Percentiles rank a stretch among this genome's conserved stretches.
phyloP scores from a whole-genome alignment of 2,329 filamentous ascomycete species.

The Phoma sp. region DNA sequence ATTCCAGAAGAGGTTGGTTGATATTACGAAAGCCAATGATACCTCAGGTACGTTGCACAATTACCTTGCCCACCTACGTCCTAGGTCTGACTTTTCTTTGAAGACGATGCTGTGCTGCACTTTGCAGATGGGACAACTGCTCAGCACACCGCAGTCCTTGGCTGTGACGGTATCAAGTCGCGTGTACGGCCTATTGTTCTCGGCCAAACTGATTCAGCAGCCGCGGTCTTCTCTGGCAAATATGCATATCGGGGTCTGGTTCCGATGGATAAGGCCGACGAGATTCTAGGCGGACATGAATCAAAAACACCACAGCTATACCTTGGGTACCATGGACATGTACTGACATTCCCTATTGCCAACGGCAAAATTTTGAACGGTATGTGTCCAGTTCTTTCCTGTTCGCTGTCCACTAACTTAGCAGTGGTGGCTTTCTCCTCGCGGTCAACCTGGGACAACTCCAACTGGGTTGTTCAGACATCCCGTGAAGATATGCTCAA shows the following conservation, averaged over 20 bases:
- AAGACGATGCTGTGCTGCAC: slow-evolving; percentile 38
- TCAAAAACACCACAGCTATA: slow-evolving; percentile 62
- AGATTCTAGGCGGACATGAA: slow-evolving; percentile 58
- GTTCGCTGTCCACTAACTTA: slow-evolving; percentile 38
- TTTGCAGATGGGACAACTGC: slow-evolving; percentile 57
- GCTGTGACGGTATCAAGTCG: slow-evolving; percentile 71
- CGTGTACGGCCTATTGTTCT: slow-evolving; percentile 61
- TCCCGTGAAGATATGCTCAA: slow-evolving; percentile 35
- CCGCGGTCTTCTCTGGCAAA: slow-evolving; percentile 62
- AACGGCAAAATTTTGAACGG: slow-evolving; percentile 63
- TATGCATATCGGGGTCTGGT: slow-evolving; percentile 69
- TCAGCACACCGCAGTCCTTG: slow-evolving; percentile 60
- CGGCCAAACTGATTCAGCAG: slow-evolving; percentile 51
- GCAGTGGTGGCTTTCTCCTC: slow-evolving; percentile 40
- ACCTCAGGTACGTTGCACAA: slow-evolving; percentile 19
- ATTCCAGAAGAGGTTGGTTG: slow-evolving; percentile 50
- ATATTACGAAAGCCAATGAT: slow-evolving; percentile 34
- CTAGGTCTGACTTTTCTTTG: neutral
- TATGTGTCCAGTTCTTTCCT: slow-evolving; percentile 10
- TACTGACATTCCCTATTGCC: slow-evolving; percentile 68
- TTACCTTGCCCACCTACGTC: too few species aligned
- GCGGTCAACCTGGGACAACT: slow-evolving; percentile 25
- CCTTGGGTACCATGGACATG: slow-evolving; percentile 64
- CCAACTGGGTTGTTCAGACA: slow-evolving; percentile 38
- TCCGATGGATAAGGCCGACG: slow-evolving; percentile 63